Percentiles rank a stretch among this genome's conserved stretches.
Evolutionary conservation across 257 asterid genomes (phyloP).

Genomic region (Penstemon newberryi): DNA sequence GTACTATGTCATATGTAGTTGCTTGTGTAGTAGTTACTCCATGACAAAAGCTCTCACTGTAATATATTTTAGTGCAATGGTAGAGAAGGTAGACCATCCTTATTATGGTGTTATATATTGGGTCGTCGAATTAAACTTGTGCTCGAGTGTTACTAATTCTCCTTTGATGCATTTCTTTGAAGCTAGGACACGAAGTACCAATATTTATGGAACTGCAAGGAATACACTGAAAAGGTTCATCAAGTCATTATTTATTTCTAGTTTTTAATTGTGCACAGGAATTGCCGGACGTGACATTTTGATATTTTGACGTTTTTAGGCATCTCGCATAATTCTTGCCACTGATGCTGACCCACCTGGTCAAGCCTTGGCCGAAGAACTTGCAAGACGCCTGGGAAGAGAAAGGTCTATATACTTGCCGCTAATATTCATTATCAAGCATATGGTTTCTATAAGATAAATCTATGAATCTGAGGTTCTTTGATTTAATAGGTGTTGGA

Average conservation of each 20-base stretch:
- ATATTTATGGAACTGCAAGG: constrained; percentile 97
- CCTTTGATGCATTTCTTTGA: constrained; percentile 45
- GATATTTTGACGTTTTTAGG: constrained; percentile 42
- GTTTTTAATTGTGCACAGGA: constrained; percentile 21
- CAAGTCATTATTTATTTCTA: constrained; percentile 10
- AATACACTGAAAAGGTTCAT: constrained; percentile 69
- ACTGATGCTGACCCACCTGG: constrained; percentile 95
- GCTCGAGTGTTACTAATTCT: constrained; percentile 43
- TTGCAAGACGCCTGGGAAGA: constrained; percentile 96
- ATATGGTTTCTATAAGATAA: constrained; percentile 8
- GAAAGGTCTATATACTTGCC: constrained; percentile 56
- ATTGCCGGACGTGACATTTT: constrained; percentile 30
- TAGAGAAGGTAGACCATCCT: background rate
- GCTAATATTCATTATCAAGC: constrained; percentile 7
- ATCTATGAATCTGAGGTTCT: constrained; percentile 20
- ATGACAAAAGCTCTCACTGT: background rate
- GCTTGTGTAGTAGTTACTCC: background rate
- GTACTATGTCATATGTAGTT: background rate
- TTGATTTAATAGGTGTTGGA: constrained; percentile 82
- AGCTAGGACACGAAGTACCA: constrained; percentile 89
- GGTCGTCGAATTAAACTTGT: constrained; percentile 13
- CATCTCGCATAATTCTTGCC: constrained; percentile 96
- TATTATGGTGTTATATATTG: constrained; percentile 13
- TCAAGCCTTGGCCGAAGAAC: constrained; percentile 97
- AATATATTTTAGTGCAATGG: constrained; percentile 6